Evolutionary conservation across 768 basidiomycete genomes (phyloP).

Genomic region (Kondoa malvinella): DNA sequence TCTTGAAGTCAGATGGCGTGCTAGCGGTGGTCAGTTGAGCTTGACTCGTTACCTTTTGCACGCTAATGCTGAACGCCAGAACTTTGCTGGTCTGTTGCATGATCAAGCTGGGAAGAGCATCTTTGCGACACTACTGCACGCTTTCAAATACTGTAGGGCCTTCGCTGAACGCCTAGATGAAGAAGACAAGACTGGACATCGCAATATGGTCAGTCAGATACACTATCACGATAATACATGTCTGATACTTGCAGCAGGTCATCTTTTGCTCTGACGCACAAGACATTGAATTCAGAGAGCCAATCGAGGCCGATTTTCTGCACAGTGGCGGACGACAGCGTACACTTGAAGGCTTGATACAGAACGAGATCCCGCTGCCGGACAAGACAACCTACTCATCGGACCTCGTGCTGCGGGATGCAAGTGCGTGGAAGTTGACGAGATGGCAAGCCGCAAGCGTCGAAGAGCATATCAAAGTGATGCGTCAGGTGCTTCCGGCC

Average conservation of each 20-base stretch:
- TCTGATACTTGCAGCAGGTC: slow-evolving; percentile 13
- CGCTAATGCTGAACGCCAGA: slow-evolving; percentile 37
- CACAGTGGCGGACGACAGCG: not conserved
- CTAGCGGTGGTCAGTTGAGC: slow-evolving; percentile 53
- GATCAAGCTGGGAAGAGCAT: slow-evolving; percentile 52
- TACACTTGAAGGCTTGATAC: not conserved
- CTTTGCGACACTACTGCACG: slow-evolving; percentile 48
- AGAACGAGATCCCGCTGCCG: slow-evolving; percentile 12
- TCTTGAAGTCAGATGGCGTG: slow-evolving; percentile 54
- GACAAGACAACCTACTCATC: too few species aligned
- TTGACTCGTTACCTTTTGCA: not conserved
- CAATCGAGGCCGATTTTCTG: slow-evolving; percentile 11
- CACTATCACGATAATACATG: not conserved
- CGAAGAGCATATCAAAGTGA: not conserved
- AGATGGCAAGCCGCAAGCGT: not conserved
- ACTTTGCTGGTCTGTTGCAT: slow-evolving; percentile 57
- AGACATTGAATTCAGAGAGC: slow-evolving; percentile 13
- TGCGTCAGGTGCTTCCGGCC: not conserved
- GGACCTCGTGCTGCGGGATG: not conserved
- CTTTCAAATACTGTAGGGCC: slow-evolving; percentile 62
- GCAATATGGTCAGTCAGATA: slow-evolving; percentile 50
- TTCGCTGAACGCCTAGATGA: slow-evolving; percentile 54
- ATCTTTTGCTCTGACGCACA: slow-evolving; percentile 15
- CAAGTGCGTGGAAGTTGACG: not conserved
- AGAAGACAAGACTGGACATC: slow-evolving; percentile 31